phyloP scores from a whole-genome alignment of 768 basidiomycete species.

The Wakefieldia striispora region DNA sequence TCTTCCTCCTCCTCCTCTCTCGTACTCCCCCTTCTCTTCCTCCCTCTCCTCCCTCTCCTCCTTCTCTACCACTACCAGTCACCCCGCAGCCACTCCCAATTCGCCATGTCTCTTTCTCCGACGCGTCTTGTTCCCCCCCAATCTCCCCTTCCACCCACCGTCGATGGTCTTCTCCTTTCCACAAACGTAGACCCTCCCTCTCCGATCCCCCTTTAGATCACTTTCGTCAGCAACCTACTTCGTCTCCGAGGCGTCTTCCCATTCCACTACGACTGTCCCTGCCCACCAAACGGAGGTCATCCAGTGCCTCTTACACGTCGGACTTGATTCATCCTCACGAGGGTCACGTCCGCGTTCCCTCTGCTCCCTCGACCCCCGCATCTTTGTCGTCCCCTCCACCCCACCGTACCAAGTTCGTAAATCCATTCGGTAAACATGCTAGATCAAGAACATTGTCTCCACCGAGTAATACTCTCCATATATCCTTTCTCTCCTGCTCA shows the following conservation, averaged over 20 bases:
- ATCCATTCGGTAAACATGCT: slow-evolving; percentile 14
- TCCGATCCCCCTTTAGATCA: too few relatives aligned
- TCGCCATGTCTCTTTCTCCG: slow-evolving; percentile 20
- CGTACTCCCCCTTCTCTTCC: too few relatives aligned
- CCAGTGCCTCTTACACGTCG: neutral
- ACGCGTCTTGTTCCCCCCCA: too few relatives aligned
- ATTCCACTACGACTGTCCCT: too few relatives aligned
- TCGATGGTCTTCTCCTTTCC: slow-evolving; percentile 3
- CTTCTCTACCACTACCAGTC: neutral
- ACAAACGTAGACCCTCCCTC: neutral
- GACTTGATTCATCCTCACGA: neutral
- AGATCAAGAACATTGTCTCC: slow-evolving; percentile 18
- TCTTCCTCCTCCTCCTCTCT: neutral
- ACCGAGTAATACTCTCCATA: slow-evolving; percentile 7
- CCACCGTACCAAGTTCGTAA: slow-evolving; percentile 14
- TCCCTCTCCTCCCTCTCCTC: neutral
- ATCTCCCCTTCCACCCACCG: neutral
- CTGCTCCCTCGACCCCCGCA: neutral
- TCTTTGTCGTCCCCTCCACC: slow-evolving; percentile 2
- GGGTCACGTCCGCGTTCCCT: neutral
- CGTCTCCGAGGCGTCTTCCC: too few relatives aligned
- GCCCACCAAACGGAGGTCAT: too few relatives aligned
- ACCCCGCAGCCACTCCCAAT: neutral
- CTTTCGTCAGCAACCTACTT: too few relatives aligned
- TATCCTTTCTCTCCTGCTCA: neutral